These are phyloP conservation scores for Vanderwaltozyma yarrowii DNA, from an alignment of 805 yeast genomes.

Conservation along the genomic window DNA sequence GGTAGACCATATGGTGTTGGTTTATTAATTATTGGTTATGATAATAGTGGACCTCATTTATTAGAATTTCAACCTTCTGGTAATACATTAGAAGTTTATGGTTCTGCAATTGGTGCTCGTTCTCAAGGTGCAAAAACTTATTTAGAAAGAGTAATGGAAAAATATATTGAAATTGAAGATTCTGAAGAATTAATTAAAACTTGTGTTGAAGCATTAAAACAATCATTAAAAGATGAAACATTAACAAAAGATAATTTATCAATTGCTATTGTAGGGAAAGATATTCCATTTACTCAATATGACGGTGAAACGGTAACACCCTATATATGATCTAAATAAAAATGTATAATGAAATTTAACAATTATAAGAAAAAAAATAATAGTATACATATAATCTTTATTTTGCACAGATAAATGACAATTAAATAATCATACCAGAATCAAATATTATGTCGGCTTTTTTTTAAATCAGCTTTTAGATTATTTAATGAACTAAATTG, in stretches of 20 bases:
- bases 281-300: slow-evolving; percentile 58
- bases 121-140: slow-evolving; percentile 98
- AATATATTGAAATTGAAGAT: slow-evolving; percentile 46
- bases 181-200: slow-evolving; percentile 71
- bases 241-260: slow-evolving; percentile 76
- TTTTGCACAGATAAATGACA: no score
- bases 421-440: no score
- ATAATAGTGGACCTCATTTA: slow-evolving; percentile 88
- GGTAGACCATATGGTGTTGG: slow-evolving; percentile 99
- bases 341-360: no score
- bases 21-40: slow-evolving; percentile 77
- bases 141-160: slow-evolving; percentile 74
- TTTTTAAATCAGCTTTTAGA: no score
- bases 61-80: slow-evolving; percentile 96
- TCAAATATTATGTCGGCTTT: no score
- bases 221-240: slow-evolving; percentile 91
- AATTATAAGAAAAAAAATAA: no score
- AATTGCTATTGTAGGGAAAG: slow-evolving; percentile 86
- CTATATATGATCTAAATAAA: slow-evolving; percentile 17
- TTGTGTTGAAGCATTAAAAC: slow-evolving; percentile 86
- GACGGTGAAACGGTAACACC: slow-evolving; percentile 72
- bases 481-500: no score
- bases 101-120: slow-evolving; percentile 96
- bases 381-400: no score
- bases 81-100: slow-evolving; percentile 78